phyloP scores from a whole-genome alignment of 2,329 filamentous ascomycete species.

The Venturiaceae sp. region DNA sequence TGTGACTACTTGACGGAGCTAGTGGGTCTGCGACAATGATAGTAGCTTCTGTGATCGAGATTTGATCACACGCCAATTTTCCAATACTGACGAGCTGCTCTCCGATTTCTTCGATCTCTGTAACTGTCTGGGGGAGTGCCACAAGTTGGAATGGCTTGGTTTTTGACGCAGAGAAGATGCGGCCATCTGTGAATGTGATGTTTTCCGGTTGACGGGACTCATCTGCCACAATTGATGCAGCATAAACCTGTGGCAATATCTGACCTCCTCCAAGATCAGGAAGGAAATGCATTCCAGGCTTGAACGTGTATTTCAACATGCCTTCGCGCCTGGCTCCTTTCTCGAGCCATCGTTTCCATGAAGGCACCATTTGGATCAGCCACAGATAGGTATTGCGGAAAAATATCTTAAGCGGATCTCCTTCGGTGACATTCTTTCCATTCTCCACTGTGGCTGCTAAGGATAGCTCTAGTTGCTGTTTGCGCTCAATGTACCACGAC shows the following conservation, averaged over 20 bases:
- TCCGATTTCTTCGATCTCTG: neutral
- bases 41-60: neutral
- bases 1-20: neutral
- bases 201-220: slow-evolving; percentile 7
- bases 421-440: slow-evolving; percentile 22
- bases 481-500: slow-evolving; percentile 26
- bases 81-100: neutral
- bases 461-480: slow-evolving; percentile 27
- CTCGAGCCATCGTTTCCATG: slow-evolving; percentile 19
- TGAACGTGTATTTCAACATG: slow-evolving; percentile 20
- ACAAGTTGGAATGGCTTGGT: neutral
- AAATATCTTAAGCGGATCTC: slow-evolving; percentile 19
- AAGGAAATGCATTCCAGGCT: slow-evolving; percentile 22
- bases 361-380: slow-evolving; percentile 21
- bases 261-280: slow-evolving; percentile 20
- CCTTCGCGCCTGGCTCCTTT: slow-evolving; percentile 20
- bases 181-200: neutral
- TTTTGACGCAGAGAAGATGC: neutral
- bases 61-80: neutral
- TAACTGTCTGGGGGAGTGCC: neutral
- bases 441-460: slow-evolving; percentile 25
- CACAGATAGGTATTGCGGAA: slow-evolving; percentile 24
- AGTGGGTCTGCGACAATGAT: neutral
- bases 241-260: slow-evolving; percentile 25
- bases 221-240: slow-evolving; percentile 10